phyloP scores from a whole-genome alignment of 1,284 basidiomycete species.

The Cryptococcus maquisensis region DNA sequence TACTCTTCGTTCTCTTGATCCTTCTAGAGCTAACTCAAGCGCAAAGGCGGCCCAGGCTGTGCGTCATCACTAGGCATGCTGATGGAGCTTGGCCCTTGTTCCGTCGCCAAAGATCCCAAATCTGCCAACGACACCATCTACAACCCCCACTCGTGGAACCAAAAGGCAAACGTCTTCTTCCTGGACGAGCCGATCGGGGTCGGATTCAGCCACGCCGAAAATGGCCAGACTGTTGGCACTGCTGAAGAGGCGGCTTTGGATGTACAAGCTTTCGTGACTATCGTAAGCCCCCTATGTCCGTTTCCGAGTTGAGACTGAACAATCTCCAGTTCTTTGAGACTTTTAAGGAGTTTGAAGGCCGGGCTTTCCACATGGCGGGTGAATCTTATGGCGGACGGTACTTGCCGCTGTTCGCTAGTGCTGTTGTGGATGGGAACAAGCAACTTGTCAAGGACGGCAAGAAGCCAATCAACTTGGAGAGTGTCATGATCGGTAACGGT shows the following conservation, averaged over 20 bases:
- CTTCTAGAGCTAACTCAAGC: background rate
- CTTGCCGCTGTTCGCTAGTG: constrained; percentile 74
- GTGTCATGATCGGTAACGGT: constrained; percentile 70
- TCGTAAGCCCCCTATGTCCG: constrained; percentile 38
- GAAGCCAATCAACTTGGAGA: constrained; percentile 70
- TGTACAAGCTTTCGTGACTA: constrained; percentile 64
- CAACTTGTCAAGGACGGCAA: constrained; percentile 58
- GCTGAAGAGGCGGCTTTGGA: constrained; percentile 70
- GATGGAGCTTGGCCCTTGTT: constrained; percentile 53
- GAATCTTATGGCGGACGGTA: constrained; percentile 63
- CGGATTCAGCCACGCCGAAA: constrained; percentile 64
- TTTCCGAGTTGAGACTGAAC: background rate
- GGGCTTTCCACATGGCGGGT: constrained; percentile 64
- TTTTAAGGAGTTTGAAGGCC: constrained; percentile 61
- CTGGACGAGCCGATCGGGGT: constrained; percentile 57
- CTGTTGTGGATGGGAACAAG: constrained; percentile 73
- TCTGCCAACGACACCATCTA: constrained; percentile 46
- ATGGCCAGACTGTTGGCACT: constrained; percentile 57
- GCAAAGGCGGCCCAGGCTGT: constrained; percentile 47
- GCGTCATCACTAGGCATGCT: constrained; percentile 52
- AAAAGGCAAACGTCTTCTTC: constrained; percentile 51
- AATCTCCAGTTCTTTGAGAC: constrained; percentile 60
- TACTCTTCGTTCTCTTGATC: too few relatives aligned
- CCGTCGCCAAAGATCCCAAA: constrained; percentile 37
- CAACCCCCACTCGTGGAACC: constrained; percentile 52